These are phyloP conservation scores for maize (Zea mays) DNA, from an alignment of 176 grass and related monocot species.

Conservation along the genomic window Zm-B73-REFERENCE-NAM-5.0 NC_050099.1:176886001-176886500, in stretches of 20 bases:
- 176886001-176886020: constrained; percentile 75
- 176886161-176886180: neutral
- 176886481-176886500: neutral
- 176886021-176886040: constrained; percentile 71
- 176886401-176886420: constrained; percentile 89
- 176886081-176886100: constrained; percentile 32
- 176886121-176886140: neutral
- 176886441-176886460: no score
- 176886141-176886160: neutral
- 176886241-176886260: constrained; percentile 33
- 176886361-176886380: constrained; percentile 91
- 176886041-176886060: constrained; percentile 94
- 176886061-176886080: constrained; percentile 87
- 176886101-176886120: no score
- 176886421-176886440: no score
- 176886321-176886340: constrained; percentile 97
- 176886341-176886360: constrained; percentile 80
- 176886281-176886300: constrained; percentile 32
- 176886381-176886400: constrained; percentile 85
- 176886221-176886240: constrained; percentile 21
- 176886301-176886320: constrained; percentile 81
- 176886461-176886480: no score
- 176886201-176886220: constrained; percentile 70
- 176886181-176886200: constrained; percentile 96
- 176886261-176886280: constrained; percentile 58